Evolutionary conservation across 2,329 filamentous ascomycete species (phyloP), one percentile per base, ranked within the genome.

Genomic region (Thelonectria discophora): DNA sequence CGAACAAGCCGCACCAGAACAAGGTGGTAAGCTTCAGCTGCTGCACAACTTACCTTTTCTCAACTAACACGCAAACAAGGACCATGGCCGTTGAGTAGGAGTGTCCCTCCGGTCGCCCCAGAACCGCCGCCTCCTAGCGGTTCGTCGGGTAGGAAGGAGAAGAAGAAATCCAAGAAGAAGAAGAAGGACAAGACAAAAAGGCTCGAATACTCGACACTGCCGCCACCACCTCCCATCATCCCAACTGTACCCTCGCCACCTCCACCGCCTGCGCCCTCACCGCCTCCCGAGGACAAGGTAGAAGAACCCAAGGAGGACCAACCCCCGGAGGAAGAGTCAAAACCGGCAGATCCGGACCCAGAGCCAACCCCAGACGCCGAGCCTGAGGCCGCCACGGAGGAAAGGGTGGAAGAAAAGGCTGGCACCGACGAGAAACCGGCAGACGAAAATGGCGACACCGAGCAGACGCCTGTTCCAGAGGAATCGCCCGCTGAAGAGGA

Each of bases 11-110:
- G 60, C 65, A 62, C 69, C 60, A 20, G 63, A 52, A 43, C 57
- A 64, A 65, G 64, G 69, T 72, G 64, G 69, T 72, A 30, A 67
- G 65, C 64, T 34, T 21, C 21, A 48, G n/a, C n/a, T 24, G 18
- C 20, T 12, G 15, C 6, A 3, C 17, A 9, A 5, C 21, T n/a
- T 42, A 9, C 10, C 27, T 30, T 30, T 30, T 42, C 34, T 37
- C 34, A 37, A 48, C 39, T 42, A 11, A 50, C 13, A 20, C 13
- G 39, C 47, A 43, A 45, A 45, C 21, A 12, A 39, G 40, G 32
- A n/a, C 47, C 53, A 51, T 42, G 30, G 17, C 52, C 37, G 7
- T 60, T 45, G 45, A 53, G 54, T 32, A 54, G 58, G 64, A 67
- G 64, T 37, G 64, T 48, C 51, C 51, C 57, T 11, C 52, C 55